A percentile compares a stretch with the other conserved stretches of the same genome.
Conservation (phyloP, 2,329 filamentous ascomycete species). For the Neocatenulostroma microsporum region DNA sequence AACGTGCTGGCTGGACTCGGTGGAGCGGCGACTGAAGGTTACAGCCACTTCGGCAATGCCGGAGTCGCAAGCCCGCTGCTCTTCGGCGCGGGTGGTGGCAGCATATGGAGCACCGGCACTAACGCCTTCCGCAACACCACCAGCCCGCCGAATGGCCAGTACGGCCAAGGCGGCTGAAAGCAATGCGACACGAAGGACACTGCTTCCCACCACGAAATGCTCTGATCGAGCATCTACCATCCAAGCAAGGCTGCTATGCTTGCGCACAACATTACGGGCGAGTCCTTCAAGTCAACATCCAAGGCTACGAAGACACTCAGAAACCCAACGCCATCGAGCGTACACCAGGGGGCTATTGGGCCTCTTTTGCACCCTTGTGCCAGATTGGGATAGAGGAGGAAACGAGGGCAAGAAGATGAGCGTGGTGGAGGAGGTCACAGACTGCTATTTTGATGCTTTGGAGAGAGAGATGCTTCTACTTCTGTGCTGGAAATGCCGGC, state of each 20-base stretch:
- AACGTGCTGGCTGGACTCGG: slow-evolving; percentile 4
- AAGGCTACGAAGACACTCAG: too few relatives aligned
- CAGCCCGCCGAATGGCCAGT: not conserved
- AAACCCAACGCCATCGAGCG: too few relatives aligned
- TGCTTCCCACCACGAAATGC: not conserved
- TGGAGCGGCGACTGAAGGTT: slow-evolving; percentile 5
- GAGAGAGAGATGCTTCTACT: too few relatives aligned
- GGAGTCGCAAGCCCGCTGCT: slow-evolving; percentile 35
- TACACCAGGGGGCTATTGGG: too few relatives aligned
- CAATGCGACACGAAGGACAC: not conserved
- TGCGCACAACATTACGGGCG: too few relatives aligned
- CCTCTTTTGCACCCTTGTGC: too few relatives aligned
- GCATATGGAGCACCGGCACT: slow-evolving; percentile 28
- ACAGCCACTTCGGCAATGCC: slow-evolving; percentile 18
- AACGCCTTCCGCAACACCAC: not conserved
- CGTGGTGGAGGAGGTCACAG: slow-evolving; percentile 4
- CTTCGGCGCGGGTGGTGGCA: slow-evolving; percentile 33
- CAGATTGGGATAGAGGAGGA: not conserved
- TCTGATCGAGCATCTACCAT: too few relatives aligned
- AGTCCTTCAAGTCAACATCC: too few relatives aligned
- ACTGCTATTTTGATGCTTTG: not conserved
- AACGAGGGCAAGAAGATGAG: not conserved
- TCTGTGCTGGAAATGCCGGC: too few relatives aligned
- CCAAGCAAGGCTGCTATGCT: too few relatives aligned
- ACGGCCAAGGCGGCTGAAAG: not conserved